Base-by-base conservation (phyloP, 352 stramenopile species). In the Discostella stelligera region DNA sequence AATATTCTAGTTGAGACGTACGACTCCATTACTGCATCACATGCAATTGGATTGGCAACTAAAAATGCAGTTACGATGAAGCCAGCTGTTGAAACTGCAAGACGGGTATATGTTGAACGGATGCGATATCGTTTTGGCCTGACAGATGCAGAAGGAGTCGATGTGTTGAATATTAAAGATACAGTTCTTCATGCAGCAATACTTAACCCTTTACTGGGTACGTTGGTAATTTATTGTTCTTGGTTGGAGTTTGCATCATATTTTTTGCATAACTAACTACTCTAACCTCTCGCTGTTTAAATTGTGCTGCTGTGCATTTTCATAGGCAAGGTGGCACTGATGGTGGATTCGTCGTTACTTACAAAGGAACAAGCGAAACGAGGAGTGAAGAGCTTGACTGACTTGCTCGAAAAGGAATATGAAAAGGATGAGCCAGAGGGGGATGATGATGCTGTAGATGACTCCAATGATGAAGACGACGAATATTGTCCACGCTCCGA, bases 361-460 rank as follows among this genome's bases (percentile, higher is more conserved):
- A 50, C 56, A 49, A 27, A 21, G 18, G 32, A 49, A n/a, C 32
- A 65, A 25, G 10, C 9, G 11, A 50, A 50, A 65, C 13, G 18
- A 52, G 56, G 27, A 11, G 27, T 49, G 11, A 25, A 50, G 10
- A 27, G 8, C 27, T 50, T 65, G 32, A 65, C 25, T 30, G 25
- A 23, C 18, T 23, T 62, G 20, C 20, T 62, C 10, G 54, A 62
- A 20, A 62, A 62, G 54, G 16, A 30, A 62, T 62, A 65, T 65
- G 56, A 65, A 25, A 52, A 52, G 9, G 32, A 49, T 30, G 18
- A 14, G 25, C 30, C 30, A 52, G 5, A n/a, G 6, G 56, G 50
- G n/a, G 32, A 65, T 18, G 56, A 27, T 18, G 30, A 30, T 13
- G 21, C 56, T 27, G 27, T 25, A 30, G 56, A 50, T 13, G 27